Evolutionary conservation across 768 basidiomycete genomes (phyloP).

Genomic region (Leucogyrophana mollusca): DNA sequence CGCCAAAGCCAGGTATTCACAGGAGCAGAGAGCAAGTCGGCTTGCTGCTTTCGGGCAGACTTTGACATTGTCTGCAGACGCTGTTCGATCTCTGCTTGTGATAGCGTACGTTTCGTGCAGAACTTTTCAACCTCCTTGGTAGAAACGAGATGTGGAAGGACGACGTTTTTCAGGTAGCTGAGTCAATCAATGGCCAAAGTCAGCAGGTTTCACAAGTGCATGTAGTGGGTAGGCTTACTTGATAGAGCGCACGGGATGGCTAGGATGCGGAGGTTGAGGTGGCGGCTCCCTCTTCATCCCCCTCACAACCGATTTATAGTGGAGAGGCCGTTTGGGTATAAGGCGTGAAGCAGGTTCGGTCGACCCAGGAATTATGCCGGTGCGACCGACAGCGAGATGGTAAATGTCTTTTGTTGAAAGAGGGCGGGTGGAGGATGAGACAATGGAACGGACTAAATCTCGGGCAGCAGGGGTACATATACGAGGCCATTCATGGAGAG

Average conservation of each 20-base stretch:
- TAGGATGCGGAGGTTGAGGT: slow-evolving; percentile 36
- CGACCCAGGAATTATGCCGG: background rate
- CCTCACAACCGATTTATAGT: background rate
- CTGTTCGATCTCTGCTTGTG: slow-evolving; percentile 24
- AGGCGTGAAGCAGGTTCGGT: background rate
- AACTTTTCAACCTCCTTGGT: slow-evolving; percentile 43
- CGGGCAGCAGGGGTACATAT: slow-evolving; percentile 19
- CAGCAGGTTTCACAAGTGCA: background rate
- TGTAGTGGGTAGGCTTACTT: slow-evolving; percentile 31
- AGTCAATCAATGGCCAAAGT: background rate
- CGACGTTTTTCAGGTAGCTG: slow-evolving; percentile 55
- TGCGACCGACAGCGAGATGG: slow-evolving; percentile 14
- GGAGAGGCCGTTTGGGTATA: background rate
- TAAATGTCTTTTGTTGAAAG: slow-evolving; percentile 28
- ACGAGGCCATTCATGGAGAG: slow-evolving; percentile 19
- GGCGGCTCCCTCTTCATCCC: background rate
- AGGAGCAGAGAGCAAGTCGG: slow-evolving; percentile 15
- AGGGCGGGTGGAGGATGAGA: slow-evolving; percentile 19
- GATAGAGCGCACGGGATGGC: slow-evolving; percentile 55
- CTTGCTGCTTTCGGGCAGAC: slow-evolving; percentile 16
- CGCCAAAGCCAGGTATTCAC: slow-evolving; percentile 44
- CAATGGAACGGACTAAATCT: slow-evolving; percentile 16
- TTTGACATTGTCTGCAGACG: slow-evolving; percentile 18
- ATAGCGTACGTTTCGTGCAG: slow-evolving; percentile 28
- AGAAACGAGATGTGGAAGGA: slow-evolving; percentile 47